Conservation (phyloP, 192 early-diverging fungal genomes). For the Oehlia diaphana region DNA sequence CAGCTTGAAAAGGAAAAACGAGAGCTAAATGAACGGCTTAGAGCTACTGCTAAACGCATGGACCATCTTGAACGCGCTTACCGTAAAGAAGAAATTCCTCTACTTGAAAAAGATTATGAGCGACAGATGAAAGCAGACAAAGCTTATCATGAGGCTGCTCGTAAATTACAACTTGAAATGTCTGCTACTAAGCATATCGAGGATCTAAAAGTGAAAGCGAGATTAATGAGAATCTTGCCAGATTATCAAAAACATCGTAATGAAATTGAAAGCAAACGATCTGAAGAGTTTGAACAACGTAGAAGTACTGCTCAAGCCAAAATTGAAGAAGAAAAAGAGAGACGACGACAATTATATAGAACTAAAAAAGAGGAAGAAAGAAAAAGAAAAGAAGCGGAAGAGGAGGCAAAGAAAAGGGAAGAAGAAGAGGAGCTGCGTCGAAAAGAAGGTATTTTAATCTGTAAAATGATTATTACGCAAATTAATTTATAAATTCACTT, state of each 20-base stretch:
- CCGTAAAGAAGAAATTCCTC: slow-evolving; percentile 87
- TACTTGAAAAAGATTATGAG: slow-evolving; percentile 89
- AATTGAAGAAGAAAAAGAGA: slow-evolving; percentile 73
- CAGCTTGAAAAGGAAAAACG: slow-evolving; percentile 89
- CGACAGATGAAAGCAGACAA: slow-evolving; percentile 83
- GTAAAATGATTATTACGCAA: neutral
- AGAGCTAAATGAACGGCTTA: slow-evolving; percentile 77
- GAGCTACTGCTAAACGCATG: slow-evolving; percentile 69
- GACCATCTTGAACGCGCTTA: slow-evolving; percentile 95
- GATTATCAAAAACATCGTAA: slow-evolving; percentile 70
- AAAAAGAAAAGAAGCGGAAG: slow-evolving; percentile 40
- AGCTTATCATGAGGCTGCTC: slow-evolving; percentile 73
- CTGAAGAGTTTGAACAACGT: slow-evolving; percentile 56
- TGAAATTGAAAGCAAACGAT: slow-evolving; percentile 62
- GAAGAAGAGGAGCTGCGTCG: slow-evolving; percentile 42
- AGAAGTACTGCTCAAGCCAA: slow-evolving; percentile 56
- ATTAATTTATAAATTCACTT: neutral
- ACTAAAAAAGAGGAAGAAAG: slow-evolving; percentile 55
- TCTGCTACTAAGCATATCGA: slow-evolving; percentile 66
- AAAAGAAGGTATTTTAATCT: slow-evolving; percentile 18
- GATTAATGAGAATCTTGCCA: slow-evolving; percentile 76
- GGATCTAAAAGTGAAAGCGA: slow-evolving; percentile 74
- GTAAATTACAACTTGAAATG: slow-evolving; percentile 66
- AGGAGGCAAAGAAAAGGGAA: slow-evolving; percentile 39
- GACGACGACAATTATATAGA: slow-evolving; percentile 62